phyloP scores from a whole-genome alignment of 164 flowering plant species.

The Piper betle region DNA sequence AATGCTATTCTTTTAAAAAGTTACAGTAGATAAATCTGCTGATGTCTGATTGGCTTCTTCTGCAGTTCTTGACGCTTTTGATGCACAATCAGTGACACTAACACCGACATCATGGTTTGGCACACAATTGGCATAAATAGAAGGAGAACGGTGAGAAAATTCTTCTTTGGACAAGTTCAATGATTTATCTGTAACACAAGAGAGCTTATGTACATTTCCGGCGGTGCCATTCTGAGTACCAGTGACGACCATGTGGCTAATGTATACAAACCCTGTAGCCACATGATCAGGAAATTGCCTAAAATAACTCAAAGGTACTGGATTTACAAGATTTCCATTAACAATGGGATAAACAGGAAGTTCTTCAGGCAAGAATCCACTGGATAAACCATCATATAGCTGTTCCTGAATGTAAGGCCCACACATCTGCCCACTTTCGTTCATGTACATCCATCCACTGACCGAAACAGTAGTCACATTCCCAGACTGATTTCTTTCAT shows the following conservation, averaged over 20 bases:
- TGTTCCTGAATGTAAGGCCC: slow-evolving; percentile 91
- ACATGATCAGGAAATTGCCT: slow-evolving; percentile 78
- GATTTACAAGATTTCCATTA: slow-evolving; percentile 37
- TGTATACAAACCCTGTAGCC: slow-evolving; percentile 59
- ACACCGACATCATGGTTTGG: slow-evolving; percentile 11
- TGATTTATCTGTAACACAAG: slow-evolving; percentile 7
- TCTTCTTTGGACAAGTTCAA: slow-evolving; percentile 6
- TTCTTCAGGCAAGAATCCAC: slow-evolving; percentile 79
- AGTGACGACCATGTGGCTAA: slow-evolving; percentile 8
- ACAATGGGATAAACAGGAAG: slow-evolving; percentile 86
- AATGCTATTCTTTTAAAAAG: not conserved
- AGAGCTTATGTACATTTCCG: slow-evolving; percentile 6
- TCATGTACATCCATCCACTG: slow-evolving; percentile 92
- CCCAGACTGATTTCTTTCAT: slow-evolving; percentile 16
- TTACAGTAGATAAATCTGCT: not conserved
- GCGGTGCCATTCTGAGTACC: not conserved
- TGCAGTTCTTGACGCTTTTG: slow-evolving; percentile 1
- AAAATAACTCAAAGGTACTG: slow-evolving; percentile 78
- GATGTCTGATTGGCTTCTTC: not conserved
- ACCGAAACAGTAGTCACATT: slow-evolving; percentile 24
- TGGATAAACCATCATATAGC: slow-evolving; percentile 66
- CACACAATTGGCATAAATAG: slow-evolving; percentile 6
- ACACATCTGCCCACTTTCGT: slow-evolving; percentile 72
- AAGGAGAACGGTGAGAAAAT: slow-evolving; percentile 6
- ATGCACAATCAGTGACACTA: slow-evolving; percentile 1